Percentiles rank a stretch among this genome's conserved stretches.
These are phyloP conservation scores for Coprinopsis cinerea DNA, from an alignment of 768 basidiomycete species.

Conservation along the genomic window DNA sequence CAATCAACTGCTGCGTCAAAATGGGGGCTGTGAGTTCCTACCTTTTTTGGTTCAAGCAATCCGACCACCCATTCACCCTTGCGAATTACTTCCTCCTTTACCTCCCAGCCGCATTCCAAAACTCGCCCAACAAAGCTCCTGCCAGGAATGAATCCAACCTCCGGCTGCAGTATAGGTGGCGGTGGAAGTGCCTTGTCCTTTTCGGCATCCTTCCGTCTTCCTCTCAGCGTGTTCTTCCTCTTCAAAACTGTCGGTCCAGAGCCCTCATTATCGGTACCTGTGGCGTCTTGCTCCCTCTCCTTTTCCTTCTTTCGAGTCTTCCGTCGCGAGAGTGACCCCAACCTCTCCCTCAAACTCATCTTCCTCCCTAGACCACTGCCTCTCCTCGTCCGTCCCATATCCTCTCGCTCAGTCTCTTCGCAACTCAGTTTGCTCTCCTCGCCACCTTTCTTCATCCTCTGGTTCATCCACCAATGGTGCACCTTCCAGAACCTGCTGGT, in stretches of 20 bases:
- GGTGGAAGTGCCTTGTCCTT: conserved; percentile 17
- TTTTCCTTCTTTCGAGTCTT: conserved; percentile 12
- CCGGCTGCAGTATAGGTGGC: conserved; percentile 17
- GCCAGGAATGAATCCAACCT: conserved; percentile 81
- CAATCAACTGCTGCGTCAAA: conserved; percentile 11
- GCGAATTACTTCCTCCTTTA: conserved; percentile 55
- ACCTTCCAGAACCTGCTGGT: conserved; percentile 2
- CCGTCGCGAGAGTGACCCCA: conserved; percentile 8
- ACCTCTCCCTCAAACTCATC: conserved; percentile 14
- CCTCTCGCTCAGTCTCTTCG: conserved; percentile 7
- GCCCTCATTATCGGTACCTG: not conserved
- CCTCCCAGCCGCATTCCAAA: conserved; percentile 78
- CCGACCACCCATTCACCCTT: conserved; percentile 89
- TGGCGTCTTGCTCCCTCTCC: conserved; percentile 1
- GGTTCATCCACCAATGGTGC: conserved; percentile 6
- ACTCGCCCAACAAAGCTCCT: conserved; percentile 82
- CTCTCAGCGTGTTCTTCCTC: conserved; percentile 5
- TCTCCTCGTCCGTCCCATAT: conserved; percentile 7
- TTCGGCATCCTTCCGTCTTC: not conserved
- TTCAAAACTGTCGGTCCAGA: not conserved
- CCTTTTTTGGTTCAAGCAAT: conserved; percentile 74
- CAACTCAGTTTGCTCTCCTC: conserved; percentile 6
- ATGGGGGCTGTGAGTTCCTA: conserved; percentile 29
- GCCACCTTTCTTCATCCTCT: not conserved
- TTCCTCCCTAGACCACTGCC: conserved; percentile 12